These are phyloP conservation scores for Brasenia schreberi DNA, from an alignment of 164 flowering plant species.

Conservation along the genomic window DNA sequence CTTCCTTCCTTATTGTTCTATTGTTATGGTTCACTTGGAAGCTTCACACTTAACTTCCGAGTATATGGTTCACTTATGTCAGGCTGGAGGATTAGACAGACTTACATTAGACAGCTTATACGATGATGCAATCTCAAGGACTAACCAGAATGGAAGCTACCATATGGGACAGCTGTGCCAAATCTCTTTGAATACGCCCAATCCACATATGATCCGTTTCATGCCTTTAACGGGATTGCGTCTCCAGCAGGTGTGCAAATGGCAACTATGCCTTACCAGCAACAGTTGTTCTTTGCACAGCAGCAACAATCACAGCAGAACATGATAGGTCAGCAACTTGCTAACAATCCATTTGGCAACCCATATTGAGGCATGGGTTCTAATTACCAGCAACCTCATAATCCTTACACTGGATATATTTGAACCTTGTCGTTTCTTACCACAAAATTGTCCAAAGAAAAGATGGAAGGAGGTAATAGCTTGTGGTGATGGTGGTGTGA, in stretches of 20 bases:
- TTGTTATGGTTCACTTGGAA: too few relatives aligned
- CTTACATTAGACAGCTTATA: constrained; percentile 30
- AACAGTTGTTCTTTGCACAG: constrained; percentile 14
- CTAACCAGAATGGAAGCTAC: constrained; percentile 14
- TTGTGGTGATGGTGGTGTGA: too few relatives aligned
- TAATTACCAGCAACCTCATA: constrained; percentile 5
- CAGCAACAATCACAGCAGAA: background rate
- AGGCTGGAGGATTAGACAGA: constrained; percentile 33
- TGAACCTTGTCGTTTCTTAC: background rate
- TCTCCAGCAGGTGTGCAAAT: constrained; percentile 19
- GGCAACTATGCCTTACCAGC: constrained; percentile 17
- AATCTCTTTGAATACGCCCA: constrained; percentile 22
- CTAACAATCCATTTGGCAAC: constrained; percentile 19
- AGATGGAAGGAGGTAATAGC: too few relatives aligned
- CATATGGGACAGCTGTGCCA: constrained; percentile 12
- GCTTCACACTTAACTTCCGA: background rate
- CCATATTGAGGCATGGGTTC: constrained; percentile 10
- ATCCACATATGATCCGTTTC: constrained; percentile 13
- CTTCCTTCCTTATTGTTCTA: too few relatives aligned
- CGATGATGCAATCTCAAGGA: constrained; percentile 15
- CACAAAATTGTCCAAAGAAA: too few relatives aligned
- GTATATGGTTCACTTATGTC: background rate
- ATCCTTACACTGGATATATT: background rate
- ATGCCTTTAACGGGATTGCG: constrained; percentile 7
- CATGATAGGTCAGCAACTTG: constrained; percentile 3